Base-by-base conservation (phyloP, 768 basidiomycete genomes). In the Peribolospora baueri region DNA sequence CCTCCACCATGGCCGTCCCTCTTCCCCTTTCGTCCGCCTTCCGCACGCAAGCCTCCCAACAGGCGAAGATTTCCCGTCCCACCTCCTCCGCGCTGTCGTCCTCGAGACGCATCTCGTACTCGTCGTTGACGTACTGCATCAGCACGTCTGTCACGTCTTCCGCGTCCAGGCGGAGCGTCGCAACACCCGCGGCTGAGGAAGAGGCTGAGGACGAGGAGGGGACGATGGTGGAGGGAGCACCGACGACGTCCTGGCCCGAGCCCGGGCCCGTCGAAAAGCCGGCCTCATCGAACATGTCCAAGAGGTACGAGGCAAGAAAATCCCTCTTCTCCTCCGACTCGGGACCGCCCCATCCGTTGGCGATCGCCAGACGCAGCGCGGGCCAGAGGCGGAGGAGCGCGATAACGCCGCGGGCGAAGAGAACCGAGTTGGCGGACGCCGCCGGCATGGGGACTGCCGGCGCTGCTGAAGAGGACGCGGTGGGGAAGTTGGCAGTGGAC, bases 371-470 rank as follows among this genome's bases (percentile, higher is more conserved):
- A 46, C 81, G 79, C 38, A 95, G 75, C 3, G 80, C 84, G 48
- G 83, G 76, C 90, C 90, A 97, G 54, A 80, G 70, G 9, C 74
- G 73, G 51, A 97, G 74, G 53, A 87, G 75, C 37, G 87, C 79
- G 56, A 91, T 74, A 4, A 82, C 76, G 3, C 86, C 85, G 25
- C 86, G 78, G 9, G 90, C 88, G 61, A 93, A 90, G 56, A 84
- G 74, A 47, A 84, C 64, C 42, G 58, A 56, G 3, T 56, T 57
- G 40, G 48, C 49, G 3, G 56, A 56, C 40, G 55, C 56, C 0
- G 14, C 48, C 5, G 56, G 25, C 1, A 25, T 25, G 46, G 58
- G 57, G 3, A 56, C 60, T 36, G 48, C 49, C 3, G 56, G 56
- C 40, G 55, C 56, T 1, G 14, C 48, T 3, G 56, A 53, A 40